Percentiles rank a stretch among this genome's conserved stretches.
These are phyloP conservation scores for Colletotrichum spinosum DNA, from an alignment of 2,329 filamentous ascomycete genomes.

Conservation along the genomic window DNA sequence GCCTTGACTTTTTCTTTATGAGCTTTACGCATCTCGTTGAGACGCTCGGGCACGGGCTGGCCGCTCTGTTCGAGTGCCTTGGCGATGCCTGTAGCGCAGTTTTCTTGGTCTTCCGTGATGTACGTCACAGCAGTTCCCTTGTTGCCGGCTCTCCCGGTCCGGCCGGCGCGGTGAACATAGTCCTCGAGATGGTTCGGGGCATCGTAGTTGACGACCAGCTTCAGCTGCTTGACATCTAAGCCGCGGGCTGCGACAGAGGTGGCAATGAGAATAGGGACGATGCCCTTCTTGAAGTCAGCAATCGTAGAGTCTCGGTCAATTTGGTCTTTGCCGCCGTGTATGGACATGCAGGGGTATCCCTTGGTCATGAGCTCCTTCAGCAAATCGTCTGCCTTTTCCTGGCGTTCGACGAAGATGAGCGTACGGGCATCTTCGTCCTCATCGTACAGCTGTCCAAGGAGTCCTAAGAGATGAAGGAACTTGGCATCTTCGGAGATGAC, in stretches of 20 bases:
- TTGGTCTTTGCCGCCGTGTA: slow-evolving; percentile 94
- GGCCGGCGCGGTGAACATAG: slow-evolving; percentile 93
- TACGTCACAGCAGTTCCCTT: slow-evolving; percentile 96
- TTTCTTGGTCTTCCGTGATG: slow-evolving; percentile 90
- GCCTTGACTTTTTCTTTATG: slow-evolving; percentile 93
- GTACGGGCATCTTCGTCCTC: slow-evolving; percentile 90
- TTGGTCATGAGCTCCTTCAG: slow-evolving; percentile 84
- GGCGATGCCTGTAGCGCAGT: slow-evolving; percentile 87
- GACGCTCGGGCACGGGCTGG: slow-evolving; percentile 80
- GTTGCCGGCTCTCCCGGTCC: slow-evolving; percentile 94
- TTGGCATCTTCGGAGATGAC: slow-evolving; percentile 86
- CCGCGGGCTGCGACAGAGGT: slow-evolving; percentile 96
- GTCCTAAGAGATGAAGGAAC: slow-evolving; percentile 84
- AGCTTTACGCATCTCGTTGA: slow-evolving; percentile 73
- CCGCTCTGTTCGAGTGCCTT: slow-evolving; percentile 95
- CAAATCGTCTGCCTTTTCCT: slow-evolving; percentile 87
- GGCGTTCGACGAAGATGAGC: slow-evolving; percentile 91
- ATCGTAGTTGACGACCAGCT: slow-evolving; percentile 95
- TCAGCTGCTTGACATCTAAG: slow-evolving; percentile 94
- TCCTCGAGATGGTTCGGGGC: slow-evolving; percentile 95
- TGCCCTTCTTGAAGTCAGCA: slow-evolving; percentile 91
- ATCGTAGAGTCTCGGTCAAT: slow-evolving; percentile 93
- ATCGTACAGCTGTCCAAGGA: slow-evolving; percentile 88
- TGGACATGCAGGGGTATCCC: slow-evolving; percentile 91
- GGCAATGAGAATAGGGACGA: slow-evolving; percentile 90